Evolutionary conservation across 805 yeast genomes (phyloP).

Genomic region (Ogataea siamensis): DNA sequence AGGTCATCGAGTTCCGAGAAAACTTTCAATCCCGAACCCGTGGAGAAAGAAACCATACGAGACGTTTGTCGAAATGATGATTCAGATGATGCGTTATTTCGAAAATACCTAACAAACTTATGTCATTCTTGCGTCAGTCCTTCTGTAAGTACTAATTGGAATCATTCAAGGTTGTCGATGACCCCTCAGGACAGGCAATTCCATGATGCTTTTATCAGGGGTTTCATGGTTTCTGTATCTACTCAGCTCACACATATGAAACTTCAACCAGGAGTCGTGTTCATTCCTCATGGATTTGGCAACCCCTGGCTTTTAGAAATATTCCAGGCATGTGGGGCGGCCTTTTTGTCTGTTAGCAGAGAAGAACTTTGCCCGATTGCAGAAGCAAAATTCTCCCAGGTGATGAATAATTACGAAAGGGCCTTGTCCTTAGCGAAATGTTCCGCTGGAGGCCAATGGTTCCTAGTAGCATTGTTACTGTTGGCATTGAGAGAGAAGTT

Average conservation of each 20-base stretch:
- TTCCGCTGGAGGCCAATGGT: slow-evolving; percentile 33
- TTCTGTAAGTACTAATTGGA: slow-evolving; percentile 9
- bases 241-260: slow-evolving; percentile 42
- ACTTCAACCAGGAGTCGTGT: slow-evolving; percentile 40
- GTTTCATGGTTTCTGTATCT: slow-evolving; percentile 40
- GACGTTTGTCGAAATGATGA: neutral
- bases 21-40: neutral
- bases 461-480: slow-evolving; percentile 38
- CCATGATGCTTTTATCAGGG: slow-evolving; percentile 39
- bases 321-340: slow-evolving; percentile 40
- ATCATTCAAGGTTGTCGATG: slow-evolving; percentile 18
- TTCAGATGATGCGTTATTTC: slow-evolving; percentile 26
- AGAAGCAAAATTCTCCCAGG: slow-evolving; percentile 21
- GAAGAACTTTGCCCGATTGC: slow-evolving; percentile 26
- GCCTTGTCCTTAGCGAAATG: slow-evolving; percentile 18
- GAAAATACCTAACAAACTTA: slow-evolving; percentile 20
- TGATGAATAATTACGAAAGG: slow-evolving; percentile 16
- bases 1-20: too few species aligned
- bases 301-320: slow-evolving; percentile 29
- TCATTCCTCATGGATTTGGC: slow-evolving; percentile 36
- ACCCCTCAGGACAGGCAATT: slow-evolving; percentile 22
- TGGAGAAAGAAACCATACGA: neutral
- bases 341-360: slow-evolving; percentile 35
- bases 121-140: neutral
- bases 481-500: slow-evolving; percentile 39